Evolutionary conservation across 1,139 yeast species (phyloP).

Genomic region (Kurtzmaniella quercitrusa): DNA sequence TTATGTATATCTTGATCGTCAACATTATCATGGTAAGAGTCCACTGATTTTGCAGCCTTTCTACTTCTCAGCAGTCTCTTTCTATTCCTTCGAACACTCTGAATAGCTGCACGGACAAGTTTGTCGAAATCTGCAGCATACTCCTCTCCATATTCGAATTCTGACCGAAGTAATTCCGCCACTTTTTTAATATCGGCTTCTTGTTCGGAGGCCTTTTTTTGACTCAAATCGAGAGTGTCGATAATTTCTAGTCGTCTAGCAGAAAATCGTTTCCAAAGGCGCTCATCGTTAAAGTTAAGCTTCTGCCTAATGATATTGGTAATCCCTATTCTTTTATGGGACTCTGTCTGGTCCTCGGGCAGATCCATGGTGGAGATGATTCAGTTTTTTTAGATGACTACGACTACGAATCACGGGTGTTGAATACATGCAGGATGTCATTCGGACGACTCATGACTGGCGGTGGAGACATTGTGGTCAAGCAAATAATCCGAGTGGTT

Average conservation of each 20-base stretch:
- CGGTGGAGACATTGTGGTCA: too few species aligned
- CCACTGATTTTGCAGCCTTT: conserved; percentile 5
- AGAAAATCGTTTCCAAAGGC: conserved; percentile 83
- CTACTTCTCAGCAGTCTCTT: conserved; percentile 37
- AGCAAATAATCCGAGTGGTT: too few species aligned
- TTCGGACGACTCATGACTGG: background rate
- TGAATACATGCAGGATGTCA: background rate
- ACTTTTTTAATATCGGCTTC: conserved; percentile 75
- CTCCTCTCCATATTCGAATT: conserved; percentile 64
- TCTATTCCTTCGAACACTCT: conserved; percentile 48
- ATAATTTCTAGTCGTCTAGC: conserved; percentile 85
- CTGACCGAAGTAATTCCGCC: conserved; percentile 69
- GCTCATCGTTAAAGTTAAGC: conserved; percentile 74
- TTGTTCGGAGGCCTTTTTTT: conserved; percentile 88
- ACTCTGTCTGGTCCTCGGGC: conserved; percentile 7
- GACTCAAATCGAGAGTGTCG: conserved; percentile 71
- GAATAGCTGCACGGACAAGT: conserved; percentile 89
- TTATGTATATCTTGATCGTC: conserved; percentile 4
- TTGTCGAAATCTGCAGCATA: conserved; percentile 74
- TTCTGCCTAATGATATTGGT: conserved; percentile 74
- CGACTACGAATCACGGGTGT: conserved; percentile 10
- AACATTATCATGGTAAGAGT: background rate
- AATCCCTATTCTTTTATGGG: conserved; percentile 45
- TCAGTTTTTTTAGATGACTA: conserved; percentile 9
- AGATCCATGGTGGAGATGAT: conserved; percentile 5